Base-by-base conservation (phyloP, 371 early-diverging fungal species). In the Apophysomyces sp. region DNA sequence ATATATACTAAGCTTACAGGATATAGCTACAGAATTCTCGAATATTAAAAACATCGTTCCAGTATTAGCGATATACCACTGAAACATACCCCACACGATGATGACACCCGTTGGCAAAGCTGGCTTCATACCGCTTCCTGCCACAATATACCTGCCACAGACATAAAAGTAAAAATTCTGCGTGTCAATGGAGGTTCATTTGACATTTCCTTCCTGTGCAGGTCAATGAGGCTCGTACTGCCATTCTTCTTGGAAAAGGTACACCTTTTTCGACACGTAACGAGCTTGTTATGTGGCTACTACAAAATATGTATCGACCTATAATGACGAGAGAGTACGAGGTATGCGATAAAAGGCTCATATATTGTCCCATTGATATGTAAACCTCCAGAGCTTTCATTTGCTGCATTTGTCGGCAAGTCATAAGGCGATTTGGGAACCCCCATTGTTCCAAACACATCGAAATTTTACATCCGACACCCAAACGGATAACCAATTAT, bases 221-320 rank as follows among this genome's bases (percentile, higher is more conserved):
- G 49, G 56, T 59, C 59, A 30, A 31, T 15, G 44, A 58, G 36
- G 63, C 63, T 5, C 52, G 57, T 11, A 51, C 61, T 7, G 66
- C 61, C 8, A 57, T 66, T 11, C 27, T 66, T 8, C 44, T 66
- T 21, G 58, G 32, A 11, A 61, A 55, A 15, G 54, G 53, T 21
- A 16, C 41, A 1, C 24, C 66, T 15, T 57, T 61, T 8, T 28
- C 31, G 28, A 57, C 57, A 2, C 41, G 49, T 9, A 61, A 55
- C n/a, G 60, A 57, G n/a, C 29, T 57, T 3, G 58, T 53, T 5
- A 40, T 55, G 52, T 66, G 66, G 66, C 34, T 61, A 15, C 40
- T 66, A 8, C 32, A 61, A 12, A 44, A 55, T 21, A 49, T 66
- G 52, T 60, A 53, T 49, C 39, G 49, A 2, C 66, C 66, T 3